Conservation (phyloP, 1,284 basidiomycete species). For the Puccinia horiana region DNA sequence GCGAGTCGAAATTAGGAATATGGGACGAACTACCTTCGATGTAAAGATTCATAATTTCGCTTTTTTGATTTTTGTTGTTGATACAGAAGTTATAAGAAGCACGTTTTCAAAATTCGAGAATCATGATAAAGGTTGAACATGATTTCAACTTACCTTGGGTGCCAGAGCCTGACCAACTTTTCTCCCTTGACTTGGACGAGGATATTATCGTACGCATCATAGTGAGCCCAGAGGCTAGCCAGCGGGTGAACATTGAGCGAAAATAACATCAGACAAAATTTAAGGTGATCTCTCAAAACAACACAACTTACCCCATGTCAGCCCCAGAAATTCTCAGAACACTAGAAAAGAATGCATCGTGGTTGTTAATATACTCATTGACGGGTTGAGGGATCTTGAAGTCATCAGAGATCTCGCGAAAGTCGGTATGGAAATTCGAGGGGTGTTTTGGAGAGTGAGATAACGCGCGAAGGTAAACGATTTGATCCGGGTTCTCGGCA, state of each 20-base stretch:
- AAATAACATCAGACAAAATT: background rate
- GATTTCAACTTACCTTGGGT: slow-evolving; percentile 34
- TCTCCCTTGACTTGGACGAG: slow-evolving; percentile 41
- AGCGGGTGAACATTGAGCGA: background rate
- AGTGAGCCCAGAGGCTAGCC: slow-evolving; percentile 47
- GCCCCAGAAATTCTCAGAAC: slow-evolving; percentile 44
- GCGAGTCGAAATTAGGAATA: slow-evolving; percentile 41
- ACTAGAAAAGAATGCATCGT: slow-evolving; percentile 40
- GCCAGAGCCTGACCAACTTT: slow-evolving; percentile 46
- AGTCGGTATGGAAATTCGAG: slow-evolving; percentile 40
- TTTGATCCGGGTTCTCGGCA: background rate
- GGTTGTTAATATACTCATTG: background rate
- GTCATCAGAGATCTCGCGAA: slow-evolving; percentile 32
- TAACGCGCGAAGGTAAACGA: slow-evolving; percentile 46
- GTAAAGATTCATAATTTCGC: slow-evolving; percentile 44
- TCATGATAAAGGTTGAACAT: background rate
- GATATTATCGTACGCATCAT: slow-evolving; percentile 48
- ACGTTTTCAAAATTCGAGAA: background rate
- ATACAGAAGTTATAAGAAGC: background rate
- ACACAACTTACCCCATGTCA: slow-evolving; percentile 45
- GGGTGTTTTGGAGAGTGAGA: slow-evolving; percentile 38
- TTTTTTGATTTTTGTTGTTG: background rate
- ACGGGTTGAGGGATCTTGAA: slow-evolving; percentile 38
- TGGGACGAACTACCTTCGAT: slow-evolving; percentile 44
- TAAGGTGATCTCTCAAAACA: background rate